Percentiles rank a stretch among this genome's conserved stretches.
phyloP scores from a whole-genome alignment of 129 eudicot species.

The Flaveria bidentis region DNA sequence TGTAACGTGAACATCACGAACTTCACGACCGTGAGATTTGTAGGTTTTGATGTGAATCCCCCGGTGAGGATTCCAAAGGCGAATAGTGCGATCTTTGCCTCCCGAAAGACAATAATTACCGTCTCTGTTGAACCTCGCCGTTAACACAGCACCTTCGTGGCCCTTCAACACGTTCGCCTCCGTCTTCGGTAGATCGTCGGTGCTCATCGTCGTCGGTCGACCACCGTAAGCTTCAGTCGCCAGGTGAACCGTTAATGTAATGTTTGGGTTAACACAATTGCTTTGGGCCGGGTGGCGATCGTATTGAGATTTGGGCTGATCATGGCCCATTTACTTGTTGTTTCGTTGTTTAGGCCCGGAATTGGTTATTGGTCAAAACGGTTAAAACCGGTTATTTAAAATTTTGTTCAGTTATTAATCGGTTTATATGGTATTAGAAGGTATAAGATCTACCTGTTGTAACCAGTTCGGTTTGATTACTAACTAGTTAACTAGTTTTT shows the following conservation, averaged over 20 bases:
- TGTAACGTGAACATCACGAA: slow-evolving; percentile 93
- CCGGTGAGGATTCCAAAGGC: slow-evolving; percentile 99
- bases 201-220: slow-evolving; percentile 49
- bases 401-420: too few relatives aligned
- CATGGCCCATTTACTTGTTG: neutral
- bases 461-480: too few relatives aligned
- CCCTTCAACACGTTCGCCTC: slow-evolving; percentile 79
- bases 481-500: too few relatives aligned
- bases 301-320: neutral
- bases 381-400: too few relatives aligned
- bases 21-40: slow-evolving; percentile 96
- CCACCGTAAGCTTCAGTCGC: neutral
- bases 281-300: neutral
- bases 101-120: slow-evolving; percentile 89
- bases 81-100: slow-evolving; percentile 96
- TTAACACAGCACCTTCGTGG: slow-evolving; percentile 95
- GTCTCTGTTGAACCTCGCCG: slow-evolving; percentile 82
- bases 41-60: slow-evolving; percentile 96
- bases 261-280: neutral
- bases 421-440: too few relatives aligned
- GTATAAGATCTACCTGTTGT: too few relatives aligned
- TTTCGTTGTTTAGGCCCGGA: too few relatives aligned
- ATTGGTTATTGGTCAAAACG: too few relatives aligned
- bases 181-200: slow-evolving; percentile 54
- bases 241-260: neutral